Evolutionary conservation across 176 grass and related monocot genomes (phyloP).

Genomic region (Poa pratensis): DNA sequence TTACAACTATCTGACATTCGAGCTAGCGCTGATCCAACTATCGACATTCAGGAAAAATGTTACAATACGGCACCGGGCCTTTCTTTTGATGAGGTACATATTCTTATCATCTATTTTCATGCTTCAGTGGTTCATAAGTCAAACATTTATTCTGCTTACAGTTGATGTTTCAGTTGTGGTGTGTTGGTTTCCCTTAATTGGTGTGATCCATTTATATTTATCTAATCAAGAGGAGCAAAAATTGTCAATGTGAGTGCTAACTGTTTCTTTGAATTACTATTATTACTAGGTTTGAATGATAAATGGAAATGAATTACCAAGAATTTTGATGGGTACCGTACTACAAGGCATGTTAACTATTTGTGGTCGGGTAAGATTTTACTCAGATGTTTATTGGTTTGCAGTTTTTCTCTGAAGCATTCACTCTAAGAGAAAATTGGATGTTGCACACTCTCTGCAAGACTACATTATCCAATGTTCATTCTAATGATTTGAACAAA

Average conservation of each 20-base stretch:
- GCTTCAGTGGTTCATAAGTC: not conserved
- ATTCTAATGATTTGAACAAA: not conserved
- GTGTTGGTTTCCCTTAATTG: not conserved
- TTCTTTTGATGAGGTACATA: constrained; percentile 44
- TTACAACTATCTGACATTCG: too few species aligned
- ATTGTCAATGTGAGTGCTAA: too few species aligned
- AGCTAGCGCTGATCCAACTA: constrained; percentile 51
- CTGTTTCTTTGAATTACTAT: too few species aligned
- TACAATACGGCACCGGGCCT: constrained; percentile 37
- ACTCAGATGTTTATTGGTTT: not conserved
- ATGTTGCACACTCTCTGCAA: not conserved
- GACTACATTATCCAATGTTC: not conserved
- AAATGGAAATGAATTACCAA: too few species aligned
- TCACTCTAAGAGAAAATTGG: not conserved
- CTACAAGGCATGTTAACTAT: not conserved
- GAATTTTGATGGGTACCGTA: not conserved
- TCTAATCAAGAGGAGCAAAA: too few species aligned
- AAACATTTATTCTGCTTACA: not conserved
- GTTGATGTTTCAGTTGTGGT: not conserved
- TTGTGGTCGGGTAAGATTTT: not conserved
- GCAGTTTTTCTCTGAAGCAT: not conserved
- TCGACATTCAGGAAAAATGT: constrained; percentile 59
- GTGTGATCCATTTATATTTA: not conserved
- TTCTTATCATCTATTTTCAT: not conserved
- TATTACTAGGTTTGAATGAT: too few species aligned